phyloP scores from a whole-genome alignment of 257 asterid species.

The Capsicum chinense region DNA sequence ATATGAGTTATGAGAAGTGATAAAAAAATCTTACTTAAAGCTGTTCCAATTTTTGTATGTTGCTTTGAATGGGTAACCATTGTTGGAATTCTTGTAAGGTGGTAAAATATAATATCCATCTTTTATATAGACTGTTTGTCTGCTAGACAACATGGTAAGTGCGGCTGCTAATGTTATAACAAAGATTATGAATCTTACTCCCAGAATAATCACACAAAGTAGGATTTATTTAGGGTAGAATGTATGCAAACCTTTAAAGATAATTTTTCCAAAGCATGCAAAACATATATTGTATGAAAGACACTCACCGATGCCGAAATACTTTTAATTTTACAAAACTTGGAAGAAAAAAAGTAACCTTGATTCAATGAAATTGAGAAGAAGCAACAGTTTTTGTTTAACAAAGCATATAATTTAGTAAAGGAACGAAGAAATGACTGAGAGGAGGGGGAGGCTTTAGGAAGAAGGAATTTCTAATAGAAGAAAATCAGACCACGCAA shows the following conservation, averaged over 20 bases:
- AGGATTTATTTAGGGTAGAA: no score
- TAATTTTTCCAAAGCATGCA: background rate
- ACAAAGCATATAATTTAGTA: background rate
- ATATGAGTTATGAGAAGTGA: background rate
- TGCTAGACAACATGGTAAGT: background rate
- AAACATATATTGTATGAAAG: background rate
- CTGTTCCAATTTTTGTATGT: constrained; percentile 1
- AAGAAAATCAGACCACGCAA: no score
- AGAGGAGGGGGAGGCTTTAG: background rate
- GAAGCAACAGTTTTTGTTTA: background rate
- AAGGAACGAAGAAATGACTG: background rate
- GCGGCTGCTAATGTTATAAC: constrained; percentile 24
- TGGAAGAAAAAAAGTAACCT: no score
- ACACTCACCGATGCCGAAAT: background rate
- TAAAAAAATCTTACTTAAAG: background rate
- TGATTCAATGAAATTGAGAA: background rate
- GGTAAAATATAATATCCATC: background rate
- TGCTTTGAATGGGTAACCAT: background rate
- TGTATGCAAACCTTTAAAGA: background rate
- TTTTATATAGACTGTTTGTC: background rate
- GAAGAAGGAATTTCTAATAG: background rate
- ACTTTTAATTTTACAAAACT: background rate
- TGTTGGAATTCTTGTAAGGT: background rate
- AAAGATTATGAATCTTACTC: constrained; percentile 12
- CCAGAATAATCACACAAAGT: background rate